These are phyloP conservation scores for Leishmania tropica DNA, from an alignment of 208 protist genomes.

Conservation along the genomic window DNA sequence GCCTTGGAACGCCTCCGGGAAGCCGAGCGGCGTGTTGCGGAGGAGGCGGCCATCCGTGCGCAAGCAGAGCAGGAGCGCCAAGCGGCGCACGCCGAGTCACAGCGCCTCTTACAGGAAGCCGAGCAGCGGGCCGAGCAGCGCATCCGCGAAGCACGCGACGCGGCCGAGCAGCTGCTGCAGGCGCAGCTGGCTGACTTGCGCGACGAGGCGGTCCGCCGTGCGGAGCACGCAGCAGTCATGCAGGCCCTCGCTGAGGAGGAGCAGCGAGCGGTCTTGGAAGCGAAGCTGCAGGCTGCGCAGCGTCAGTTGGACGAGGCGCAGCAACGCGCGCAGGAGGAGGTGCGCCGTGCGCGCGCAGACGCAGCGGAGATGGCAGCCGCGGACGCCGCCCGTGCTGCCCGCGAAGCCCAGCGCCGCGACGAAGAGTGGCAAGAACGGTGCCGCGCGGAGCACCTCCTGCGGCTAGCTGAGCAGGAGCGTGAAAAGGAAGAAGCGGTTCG, in stretches of 20 bases:
- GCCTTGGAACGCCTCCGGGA: constrained; percentile 56
- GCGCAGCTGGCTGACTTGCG: constrained; percentile 40
- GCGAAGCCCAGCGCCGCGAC: constrained; percentile 40
- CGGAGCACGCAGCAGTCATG: constrained; percentile 46
- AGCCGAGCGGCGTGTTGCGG: constrained; percentile 56
- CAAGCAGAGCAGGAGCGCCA: constrained; percentile 35
- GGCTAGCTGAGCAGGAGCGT: constrained; percentile 33
- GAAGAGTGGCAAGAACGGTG: constrained; percentile 31
- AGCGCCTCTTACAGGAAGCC: constrained; percentile 45
- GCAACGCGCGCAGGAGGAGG: constrained; percentile 38
- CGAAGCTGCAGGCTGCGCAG: constrained; percentile 59
- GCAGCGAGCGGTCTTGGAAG: constrained; percentile 47
- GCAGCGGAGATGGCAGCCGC: constrained; percentile 41
- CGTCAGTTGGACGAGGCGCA: constrained; percentile 55
- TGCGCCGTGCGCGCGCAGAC: constrained; percentile 48
- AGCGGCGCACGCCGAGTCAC: constrained; percentile 26
- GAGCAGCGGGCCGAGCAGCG: constrained; percentile 53
- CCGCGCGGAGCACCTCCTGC: constrained; percentile 36
- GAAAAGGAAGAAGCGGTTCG: constrained; percentile 39
- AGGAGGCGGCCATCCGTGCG: constrained; percentile 41
- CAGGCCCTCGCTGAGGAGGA: constrained; percentile 55
- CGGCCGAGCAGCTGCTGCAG: constrained; percentile 42
- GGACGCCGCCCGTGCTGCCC: constrained; percentile 40
- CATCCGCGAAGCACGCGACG: constrained; percentile 44
- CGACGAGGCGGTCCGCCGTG: constrained; percentile 37